Conservation (phyloP, 202 grass and related monocot genomes). For the Zoysia matrella region DNA sequence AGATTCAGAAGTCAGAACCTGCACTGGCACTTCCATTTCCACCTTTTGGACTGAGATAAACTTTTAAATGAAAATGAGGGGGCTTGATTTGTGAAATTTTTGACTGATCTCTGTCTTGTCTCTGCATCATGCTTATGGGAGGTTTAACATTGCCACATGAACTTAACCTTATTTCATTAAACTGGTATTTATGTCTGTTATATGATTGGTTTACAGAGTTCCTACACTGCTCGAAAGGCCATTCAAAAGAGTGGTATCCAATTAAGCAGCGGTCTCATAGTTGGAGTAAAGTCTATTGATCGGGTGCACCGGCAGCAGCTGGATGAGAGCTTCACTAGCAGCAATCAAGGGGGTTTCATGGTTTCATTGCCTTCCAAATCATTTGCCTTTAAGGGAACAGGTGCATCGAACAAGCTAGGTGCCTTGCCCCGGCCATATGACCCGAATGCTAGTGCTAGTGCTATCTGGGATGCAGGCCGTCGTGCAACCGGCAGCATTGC, state of each 20-base stretch:
- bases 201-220: conserved; percentile 47
- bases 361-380: conserved; percentile 70
- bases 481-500: conserved; percentile 58
- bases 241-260: conserved; percentile 84
- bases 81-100: neutral
- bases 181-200: conserved; percentile 9
- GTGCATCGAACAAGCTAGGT: conserved; percentile 48
- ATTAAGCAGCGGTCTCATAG: conserved; percentile 65
- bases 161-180: neutral
- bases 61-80: neutral
- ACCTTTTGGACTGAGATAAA: neutral
- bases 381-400: conserved; percentile 40
- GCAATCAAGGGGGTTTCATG: conserved; percentile 72
- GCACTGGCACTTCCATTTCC: neutral
- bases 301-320: conserved; percentile 62
- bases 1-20: neutral
- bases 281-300: conserved; percentile 86
- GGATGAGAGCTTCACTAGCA: conserved; percentile 47
- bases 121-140: neutral
- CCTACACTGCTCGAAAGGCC: conserved; percentile 77
- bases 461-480: conserved; percentile 52
- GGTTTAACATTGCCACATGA: conserved; percentile 1
- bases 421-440: conserved; percentile 54
- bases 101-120: neutral
- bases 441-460: conserved; percentile 54